Base-by-base conservation (phyloP, 371 early-diverging fungal species). In the Mortierella sp. region DNA sequence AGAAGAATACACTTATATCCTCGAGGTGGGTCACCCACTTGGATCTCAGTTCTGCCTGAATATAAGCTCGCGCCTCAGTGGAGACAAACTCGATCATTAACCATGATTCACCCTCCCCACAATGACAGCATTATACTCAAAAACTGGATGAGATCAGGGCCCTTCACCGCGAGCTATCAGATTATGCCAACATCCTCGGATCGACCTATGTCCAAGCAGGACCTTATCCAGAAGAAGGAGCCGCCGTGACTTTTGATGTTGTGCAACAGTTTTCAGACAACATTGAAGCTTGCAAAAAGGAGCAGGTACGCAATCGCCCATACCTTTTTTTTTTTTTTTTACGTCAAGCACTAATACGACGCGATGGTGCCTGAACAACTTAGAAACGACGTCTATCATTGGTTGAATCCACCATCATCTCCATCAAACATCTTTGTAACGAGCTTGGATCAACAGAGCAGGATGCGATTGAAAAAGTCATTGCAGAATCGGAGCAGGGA, bases 181-280 rank as follows among this genome's bases (percentile, higher is more conserved):
- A 42, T 5, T 76, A 54, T 39, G 54, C 48, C 28, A 21, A 39
- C 1, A 59, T 70, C 24, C 71, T 76, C 0, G 78, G 78, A 53
- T 52, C 78, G 23, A 50, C 58, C 3, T 66, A 61, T 51, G 78
- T 76, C 7, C 51, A 76, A 7, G 60, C 70, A 50, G 71, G 71
- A 34, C 70, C 67, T 6, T 65, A 52, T 59, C 78, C 78, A 53
- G 67, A 70, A 18, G 71, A 70, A 52, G 71, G 71, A 2, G 70
- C 54, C 6, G 54, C 27, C 4, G 78, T 76, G 14, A 59, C 78
- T 1, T 66, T 66, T 52, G 67, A 76, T 2, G 67, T 66, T 24
- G 28, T 65, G 10, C 71, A 63, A 19, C 61, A 62, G 43, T 70
- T 70, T 48, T 61, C 66, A 9, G 70, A 76, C 57, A 63, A 70